A percentile compares a stretch with the other conserved stretches of the same genome.
These are phyloP conservation scores for Boletus rubropictus DNA, from an alignment of 768 basidiomycete species.

Conservation along the genomic window DNA sequence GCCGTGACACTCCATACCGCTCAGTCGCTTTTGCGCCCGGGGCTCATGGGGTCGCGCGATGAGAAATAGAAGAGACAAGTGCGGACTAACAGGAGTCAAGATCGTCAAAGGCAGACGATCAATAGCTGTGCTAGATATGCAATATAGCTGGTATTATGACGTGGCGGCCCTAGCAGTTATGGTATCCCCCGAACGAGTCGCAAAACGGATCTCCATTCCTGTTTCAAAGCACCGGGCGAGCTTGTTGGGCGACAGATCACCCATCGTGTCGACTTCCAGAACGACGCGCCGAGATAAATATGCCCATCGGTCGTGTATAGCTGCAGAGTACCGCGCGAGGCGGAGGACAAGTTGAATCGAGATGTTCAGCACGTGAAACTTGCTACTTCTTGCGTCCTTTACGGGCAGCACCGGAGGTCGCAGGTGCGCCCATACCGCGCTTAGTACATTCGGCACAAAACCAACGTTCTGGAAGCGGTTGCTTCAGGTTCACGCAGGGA, in stretches of 20 bases:
- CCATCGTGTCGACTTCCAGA: neutral
- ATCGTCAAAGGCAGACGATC: no score
- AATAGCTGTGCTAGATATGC: no score
- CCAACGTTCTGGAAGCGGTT: conserved; percentile 53
- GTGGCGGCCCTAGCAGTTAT: no score
- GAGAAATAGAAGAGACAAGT: neutral
- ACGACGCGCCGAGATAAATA: no score
- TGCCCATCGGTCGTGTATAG: neutral
- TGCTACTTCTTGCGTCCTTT: conserved; percentile 40
- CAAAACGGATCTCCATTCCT: neutral
- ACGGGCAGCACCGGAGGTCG: conserved; percentile 25
- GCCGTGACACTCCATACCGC: neutral
- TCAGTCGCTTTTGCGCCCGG: no score
- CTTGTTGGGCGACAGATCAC: neutral
- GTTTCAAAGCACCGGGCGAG: neutral
- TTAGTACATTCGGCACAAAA: conserved; percentile 52
- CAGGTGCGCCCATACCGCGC: conserved; percentile 31
- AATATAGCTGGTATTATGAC: no score
- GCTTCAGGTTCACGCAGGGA: conserved; percentile 52
- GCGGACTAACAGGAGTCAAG: neutral
- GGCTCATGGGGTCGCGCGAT: neutral
- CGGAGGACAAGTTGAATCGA: neutral
- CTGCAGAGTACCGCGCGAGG: neutral
- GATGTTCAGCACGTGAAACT: neutral
- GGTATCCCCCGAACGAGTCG: neutral